Conservation (phyloP, 805 yeast species). For the Metschnikowia dekortorum region DNA sequence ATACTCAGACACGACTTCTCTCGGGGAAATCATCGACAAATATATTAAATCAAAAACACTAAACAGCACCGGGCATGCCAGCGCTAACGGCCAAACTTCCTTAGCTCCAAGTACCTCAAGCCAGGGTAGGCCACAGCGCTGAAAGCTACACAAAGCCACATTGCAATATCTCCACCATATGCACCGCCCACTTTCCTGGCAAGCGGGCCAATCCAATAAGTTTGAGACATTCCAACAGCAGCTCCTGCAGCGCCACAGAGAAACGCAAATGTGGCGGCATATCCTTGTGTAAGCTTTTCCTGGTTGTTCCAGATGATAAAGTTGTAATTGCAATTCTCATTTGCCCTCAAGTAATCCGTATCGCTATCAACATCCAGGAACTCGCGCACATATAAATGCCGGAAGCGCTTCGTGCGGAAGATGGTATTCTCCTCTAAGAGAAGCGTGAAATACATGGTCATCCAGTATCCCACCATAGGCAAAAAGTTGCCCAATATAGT, state of each 20-base stretch:
- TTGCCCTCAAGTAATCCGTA: constrained; percentile 8
- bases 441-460: constrained; percentile 71
- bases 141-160: constrained; percentile 73
- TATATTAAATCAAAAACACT: not conserved
- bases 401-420: constrained; percentile 50
- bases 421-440: constrained; percentile 67
- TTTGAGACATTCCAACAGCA: constrained; percentile 84
- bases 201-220: constrained; percentile 74
- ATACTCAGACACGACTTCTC: no score
- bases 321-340: constrained; percentile 14
- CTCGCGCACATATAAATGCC: constrained; percentile 30
- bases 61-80: not conserved
- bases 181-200: constrained; percentile 54
- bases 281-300: constrained; percentile 58
- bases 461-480: constrained; percentile 93
- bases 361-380: constrained; percentile 18
- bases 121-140: constrained; percentile 61
- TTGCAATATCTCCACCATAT: constrained; percentile 75
- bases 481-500: constrained; percentile 72
- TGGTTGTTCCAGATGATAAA: constrained; percentile 59
- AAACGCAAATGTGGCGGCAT: constrained; percentile 66
- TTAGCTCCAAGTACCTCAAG: constrained; percentile 62
- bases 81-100: constrained; percentile 31
- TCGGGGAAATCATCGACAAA: no score
- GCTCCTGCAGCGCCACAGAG: constrained; percentile 74